These are phyloP conservation scores for Silene conica DNA, from an alignment of 148 eudicot species.

Conservation along the genomic window DNA sequence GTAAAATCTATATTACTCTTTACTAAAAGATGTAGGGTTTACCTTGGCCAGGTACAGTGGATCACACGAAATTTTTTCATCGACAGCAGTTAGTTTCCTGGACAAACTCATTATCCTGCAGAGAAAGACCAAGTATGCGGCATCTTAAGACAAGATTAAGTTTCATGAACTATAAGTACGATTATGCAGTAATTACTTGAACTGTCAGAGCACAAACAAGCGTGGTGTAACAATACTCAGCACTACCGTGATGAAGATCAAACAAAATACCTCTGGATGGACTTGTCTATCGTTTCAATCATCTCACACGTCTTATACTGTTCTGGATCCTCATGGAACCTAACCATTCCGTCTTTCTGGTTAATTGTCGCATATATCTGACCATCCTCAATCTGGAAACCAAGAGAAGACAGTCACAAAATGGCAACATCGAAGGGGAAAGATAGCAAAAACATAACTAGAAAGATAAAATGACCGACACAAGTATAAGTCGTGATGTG, in stretches of 20 bases:
- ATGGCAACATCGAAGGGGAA: neutral
- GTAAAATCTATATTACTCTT: no score
- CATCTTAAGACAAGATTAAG: no score
- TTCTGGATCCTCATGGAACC: slow-evolving; percentile 93
- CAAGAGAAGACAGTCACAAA: neutral
- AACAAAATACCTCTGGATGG: slow-evolving; percentile 68
- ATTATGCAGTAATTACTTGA: neutral
- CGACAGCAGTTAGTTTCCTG: slow-evolving; percentile 66
- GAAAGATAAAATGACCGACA: neutral
- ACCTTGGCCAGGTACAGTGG: slow-evolving; percentile 76
- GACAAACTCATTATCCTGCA: slow-evolving; percentile 79
- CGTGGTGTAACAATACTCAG: neutral
- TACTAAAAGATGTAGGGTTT: slow-evolving; percentile 16
- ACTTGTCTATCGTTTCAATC: slow-evolving; percentile 78
- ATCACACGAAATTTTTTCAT: slow-evolving; percentile 74
- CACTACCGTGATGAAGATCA: neutral
- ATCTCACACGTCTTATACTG: slow-evolving; percentile 89
- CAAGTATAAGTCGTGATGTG: neutral
- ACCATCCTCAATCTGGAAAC: slow-evolving; percentile 72
- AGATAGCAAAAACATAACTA: neutral
- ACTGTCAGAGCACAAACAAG: neutral
- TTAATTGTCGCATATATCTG: slow-evolving; percentile 83
- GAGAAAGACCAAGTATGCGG: no score
- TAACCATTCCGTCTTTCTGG: slow-evolving; percentile 99
- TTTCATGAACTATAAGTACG: no score